Evolutionary conservation across 2,329 filamentous ascomycete genomes (phyloP), one percentile per base, ranked within the genome.

Genomic region (Didymella arachidicola): DNA sequence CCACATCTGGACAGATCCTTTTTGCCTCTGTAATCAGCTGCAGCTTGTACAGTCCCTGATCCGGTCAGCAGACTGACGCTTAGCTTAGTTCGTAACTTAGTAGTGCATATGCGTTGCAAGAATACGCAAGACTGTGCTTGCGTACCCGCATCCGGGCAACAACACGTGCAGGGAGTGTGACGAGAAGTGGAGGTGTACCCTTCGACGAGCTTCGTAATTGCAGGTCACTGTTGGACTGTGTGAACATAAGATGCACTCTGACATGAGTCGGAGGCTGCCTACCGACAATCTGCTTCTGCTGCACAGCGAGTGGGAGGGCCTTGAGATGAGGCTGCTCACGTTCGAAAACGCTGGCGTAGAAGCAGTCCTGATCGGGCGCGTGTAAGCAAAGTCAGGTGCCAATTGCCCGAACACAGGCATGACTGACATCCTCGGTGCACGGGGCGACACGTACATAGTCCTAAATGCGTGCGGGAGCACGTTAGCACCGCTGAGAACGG

Each of bases 291-390:
- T 93, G 91, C 78, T 97, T 97, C 78, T 97, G 93, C 77, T 93
- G 91, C 58, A 97, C 87, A 34, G 92, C 93, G 32, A 98, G 81
- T 7, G 93, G 92, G 18, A 90, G 79, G 1, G 84, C 82, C 72
- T 87, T 92, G 57, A 97, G 81, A 2, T 83, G 80, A 0, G 93
- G 92, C 64, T 90, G 87, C 72, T 90, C 89, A 64, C 89, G 89
- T 78, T 97, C 93, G 66, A 95, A 89, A 8, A 95, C 93, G 48
- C 92, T 92, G 22, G 93, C 93, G 76, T 98, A 98, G 81, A 98
- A 98, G 80, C 92, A 96, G 80, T 94, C 91, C 75, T 93, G 91
- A 87, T 87, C 38, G 89, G 56, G 36, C 11, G 53, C 26, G 29
- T 60, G 65, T 68, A 53, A 65, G 64, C 59, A 56, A 55, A 55